phyloP scores from a whole-genome alignment of 78 protist genomes.

The Fonticula alba region DNA sequence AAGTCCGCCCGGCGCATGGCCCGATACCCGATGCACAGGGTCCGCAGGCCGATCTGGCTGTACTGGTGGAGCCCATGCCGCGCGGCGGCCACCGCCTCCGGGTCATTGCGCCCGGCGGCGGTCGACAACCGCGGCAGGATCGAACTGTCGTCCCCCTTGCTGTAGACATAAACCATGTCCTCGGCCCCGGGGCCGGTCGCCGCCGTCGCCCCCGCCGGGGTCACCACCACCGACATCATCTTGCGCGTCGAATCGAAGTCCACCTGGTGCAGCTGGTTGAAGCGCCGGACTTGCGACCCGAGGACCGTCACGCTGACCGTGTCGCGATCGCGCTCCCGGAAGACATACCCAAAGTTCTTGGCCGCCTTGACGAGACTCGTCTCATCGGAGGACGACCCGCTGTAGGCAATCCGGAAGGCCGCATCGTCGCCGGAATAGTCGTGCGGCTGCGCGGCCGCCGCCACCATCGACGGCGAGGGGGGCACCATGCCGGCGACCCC shows the following conservation, averaged over 20 bases:
- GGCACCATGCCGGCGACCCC: too few species aligned
- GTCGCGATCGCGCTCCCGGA: neutral
- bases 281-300: neutral
- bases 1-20: too few species aligned
- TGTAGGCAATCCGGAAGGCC: too few species aligned
- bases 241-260: slow-evolving; percentile 69
- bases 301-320: too few species aligned
- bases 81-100: neutral
- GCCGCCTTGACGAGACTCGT: slow-evolving; percentile 53
- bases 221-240: slow-evolving; percentile 67
- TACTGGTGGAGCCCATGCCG: neutral
- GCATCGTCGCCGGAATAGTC: too few species aligned
- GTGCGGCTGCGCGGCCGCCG: too few species aligned
- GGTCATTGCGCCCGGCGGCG: slow-evolving; percentile 8
- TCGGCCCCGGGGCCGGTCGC: too few species aligned
- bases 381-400: slow-evolving; percentile 65
- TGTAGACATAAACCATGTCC: too few species aligned
- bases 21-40: slow-evolving; percentile 25
- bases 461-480: too few species aligned
- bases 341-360: slow-evolving; percentile 35
- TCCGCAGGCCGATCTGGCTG: slow-evolving; percentile 50
- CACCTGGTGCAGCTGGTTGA: slow-evolving; percentile 36
- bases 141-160: slow-evolving; percentile 69
- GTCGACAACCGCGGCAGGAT: slow-evolving; percentile 24
- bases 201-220: too few species aligned